Conservation (phyloP, 805 yeast genomes). For the Candida fluviatilis region DNA sequence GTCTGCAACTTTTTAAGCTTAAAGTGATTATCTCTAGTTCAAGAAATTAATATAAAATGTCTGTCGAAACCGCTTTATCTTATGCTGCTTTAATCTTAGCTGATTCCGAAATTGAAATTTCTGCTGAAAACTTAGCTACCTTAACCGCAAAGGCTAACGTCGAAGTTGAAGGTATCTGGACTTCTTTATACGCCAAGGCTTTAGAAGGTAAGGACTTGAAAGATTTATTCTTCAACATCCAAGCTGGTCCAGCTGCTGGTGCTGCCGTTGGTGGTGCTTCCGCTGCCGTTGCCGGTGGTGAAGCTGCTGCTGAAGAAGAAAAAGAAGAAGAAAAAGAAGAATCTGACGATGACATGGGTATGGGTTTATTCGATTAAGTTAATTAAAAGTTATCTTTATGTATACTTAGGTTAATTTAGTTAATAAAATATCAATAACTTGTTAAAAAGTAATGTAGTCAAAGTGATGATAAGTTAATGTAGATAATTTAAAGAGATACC, state of each 20-base stretch:
- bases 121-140: constrained; percentile 41
- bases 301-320: constrained; percentile 29
- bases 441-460: too few species aligned
- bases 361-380: constrained; percentile 42
- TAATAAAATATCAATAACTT: background rate
- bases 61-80: constrained; percentile 46
- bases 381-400: background rate
- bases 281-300: constrained; percentile 32
- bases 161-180: constrained; percentile 45
- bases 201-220: constrained; percentile 44
- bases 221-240: constrained; percentile 47
- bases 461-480: too few species aligned
- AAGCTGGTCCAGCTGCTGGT: constrained; percentile 42
- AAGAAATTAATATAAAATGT: constrained; percentile 24
- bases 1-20: constrained; percentile 41
- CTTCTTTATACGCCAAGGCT: constrained; percentile 46
- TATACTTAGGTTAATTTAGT: background rate
- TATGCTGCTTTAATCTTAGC: constrained; percentile 50
- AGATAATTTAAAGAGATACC: too few species aligned
- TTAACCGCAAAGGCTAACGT: constrained; percentile 40
- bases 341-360: constrained; percentile 40
- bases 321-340: constrained; percentile 33
- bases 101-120: constrained; percentile 44
- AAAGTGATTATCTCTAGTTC: constrained; percentile 48
- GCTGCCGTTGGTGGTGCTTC: constrained; percentile 34